Percentiles rank a stretch among this genome's conserved stretches.
Conservation (phyloP, 768 basidiomycete species). For the Kwoniella sp. region DNA sequence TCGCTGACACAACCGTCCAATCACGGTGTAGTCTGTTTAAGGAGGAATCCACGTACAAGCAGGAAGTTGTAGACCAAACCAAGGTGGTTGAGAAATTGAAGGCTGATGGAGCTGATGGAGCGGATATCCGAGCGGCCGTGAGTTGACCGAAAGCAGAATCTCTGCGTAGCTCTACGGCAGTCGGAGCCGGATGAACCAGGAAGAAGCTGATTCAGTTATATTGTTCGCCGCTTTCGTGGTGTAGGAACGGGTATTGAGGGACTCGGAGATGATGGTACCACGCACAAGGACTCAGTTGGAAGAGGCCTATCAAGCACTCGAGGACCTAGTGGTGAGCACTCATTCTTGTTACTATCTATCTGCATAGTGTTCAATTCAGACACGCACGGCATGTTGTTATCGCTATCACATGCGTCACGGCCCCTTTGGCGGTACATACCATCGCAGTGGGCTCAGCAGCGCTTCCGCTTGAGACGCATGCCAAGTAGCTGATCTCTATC, state of each 20-base stretch:
- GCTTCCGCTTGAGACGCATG: too few species aligned
- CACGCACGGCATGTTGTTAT: too few species aligned
- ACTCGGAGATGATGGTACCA: slow-evolving; percentile 49
- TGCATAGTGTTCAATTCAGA: too few species aligned
- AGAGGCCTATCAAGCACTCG: slow-evolving; percentile 34
- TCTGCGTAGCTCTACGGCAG: too few species aligned
- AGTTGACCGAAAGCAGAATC: too few species aligned
- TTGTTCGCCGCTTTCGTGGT: too few species aligned
- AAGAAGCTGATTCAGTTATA: neutral
- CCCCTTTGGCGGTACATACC: too few species aligned
- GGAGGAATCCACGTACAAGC: slow-evolving; percentile 38
- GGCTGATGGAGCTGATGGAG: slow-evolving; percentile 41
- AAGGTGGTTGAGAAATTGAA: slow-evolving; percentile 37
- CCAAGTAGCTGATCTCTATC: too few species aligned
- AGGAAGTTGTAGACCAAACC: slow-evolving; percentile 35
- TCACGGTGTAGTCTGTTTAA: slow-evolving; percentile 33
- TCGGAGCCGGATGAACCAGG: too few species aligned
- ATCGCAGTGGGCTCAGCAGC: too few species aligned
- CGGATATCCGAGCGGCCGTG: slow-evolving; percentile 50
- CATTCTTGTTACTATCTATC: too few species aligned
- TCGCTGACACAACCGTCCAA: neutral
- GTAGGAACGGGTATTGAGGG: slow-evolving; percentile 48
- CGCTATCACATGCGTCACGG: too few species aligned
- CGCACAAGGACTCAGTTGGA: slow-evolving; percentile 37
- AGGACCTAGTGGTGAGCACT: slow-evolving; percentile 48